A percentile compares a stretch with the other conserved stretches of the same genome.
phyloP scores from a whole-genome alignment of 768 basidiomycete species.

The Psilocybe cubensis region DNA sequence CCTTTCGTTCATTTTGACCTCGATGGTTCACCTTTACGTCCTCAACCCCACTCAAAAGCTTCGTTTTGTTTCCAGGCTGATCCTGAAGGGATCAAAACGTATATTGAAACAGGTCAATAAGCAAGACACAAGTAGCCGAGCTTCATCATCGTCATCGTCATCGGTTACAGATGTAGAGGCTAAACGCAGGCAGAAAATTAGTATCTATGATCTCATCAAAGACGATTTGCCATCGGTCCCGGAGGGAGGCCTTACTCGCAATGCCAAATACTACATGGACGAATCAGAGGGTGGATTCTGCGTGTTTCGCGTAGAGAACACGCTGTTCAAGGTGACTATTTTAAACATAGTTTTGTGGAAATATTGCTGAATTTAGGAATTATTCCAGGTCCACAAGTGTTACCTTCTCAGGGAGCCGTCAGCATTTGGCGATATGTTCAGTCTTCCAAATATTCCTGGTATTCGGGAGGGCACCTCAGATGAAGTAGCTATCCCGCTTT shows the following conservation, averaged over 20 bases:
- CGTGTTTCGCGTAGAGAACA: constrained; percentile 62
- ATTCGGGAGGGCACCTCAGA: constrained; percentile 31
- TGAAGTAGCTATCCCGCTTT: constrained; percentile 37
- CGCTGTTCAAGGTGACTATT: constrained; percentile 58
- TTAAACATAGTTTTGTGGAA: not conserved
- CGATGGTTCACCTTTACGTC: constrained; percentile 42
- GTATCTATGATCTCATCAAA: constrained; percentile 23
- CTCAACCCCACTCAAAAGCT: constrained; percentile 41
- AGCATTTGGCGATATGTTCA: constrained; percentile 45
- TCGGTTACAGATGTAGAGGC: constrained; percentile 7
- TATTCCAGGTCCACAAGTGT: constrained; percentile 46
- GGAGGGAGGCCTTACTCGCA: constrained; percentile 26
- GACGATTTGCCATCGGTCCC: constrained; percentile 16
- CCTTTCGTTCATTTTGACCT: constrained; percentile 13
- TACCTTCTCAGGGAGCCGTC: constrained; percentile 45
- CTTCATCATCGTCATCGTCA: not conserved
- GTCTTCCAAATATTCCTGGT: constrained; percentile 31
- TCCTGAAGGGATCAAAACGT: constrained; percentile 37
- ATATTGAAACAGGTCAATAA: constrained; percentile 16
- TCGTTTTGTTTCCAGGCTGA: constrained; percentile 32
- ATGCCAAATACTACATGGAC: constrained; percentile 37
- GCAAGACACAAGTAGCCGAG: not conserved
- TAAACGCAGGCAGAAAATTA: constrained; percentile 17
- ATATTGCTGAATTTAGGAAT: not conserved
- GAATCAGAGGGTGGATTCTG: constrained; percentile 52